Evolutionary conservation across 2,329 filamentous ascomycete genomes (phyloP), one percentile per base, ranked within the genome.

Genomic region (Scopulariopsis brevicaulis): DNA sequence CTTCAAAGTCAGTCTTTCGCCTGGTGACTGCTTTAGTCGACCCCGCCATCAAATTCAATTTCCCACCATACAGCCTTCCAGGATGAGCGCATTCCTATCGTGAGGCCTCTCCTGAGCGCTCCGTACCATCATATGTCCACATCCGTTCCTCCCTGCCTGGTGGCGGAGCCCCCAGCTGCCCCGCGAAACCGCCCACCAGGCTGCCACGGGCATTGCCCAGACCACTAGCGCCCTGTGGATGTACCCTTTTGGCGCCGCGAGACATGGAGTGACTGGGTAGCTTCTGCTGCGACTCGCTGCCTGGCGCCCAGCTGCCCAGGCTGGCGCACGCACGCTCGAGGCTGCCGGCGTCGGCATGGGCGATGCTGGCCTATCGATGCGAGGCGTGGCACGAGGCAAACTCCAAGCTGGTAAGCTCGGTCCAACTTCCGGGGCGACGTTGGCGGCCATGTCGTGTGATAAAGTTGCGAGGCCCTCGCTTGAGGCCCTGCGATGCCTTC

Each of bases 361-460:
- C 40, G 40, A 46, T 37, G 22, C 15, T 51, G 18, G 43, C 55
- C 55, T 56, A 56, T 56, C 55, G 55, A 50, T 56, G 40, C 43
- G 15, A 56, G 55, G 55, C 43, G 55, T 56, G 55, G n/a, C 55
- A 56, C 25, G n/a, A 32, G 55, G 55, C 43, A 32, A 34, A 50
- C 24, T 48, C 24, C 37, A 34, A 8, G 11, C 25, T 43, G 6
- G n/a, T 46, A 46, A 48, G 10, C 11, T 55, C n/a, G 54, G 35
- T 37, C 24, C 25, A 37, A n/a, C n/a, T 24, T 22, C 4, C 6
- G 22, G 8, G 4, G 46, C 22, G 46, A 14, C 3, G 37, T 14
- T 4, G 37, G 37, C 4, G 18, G 37, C 3, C 12, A 40, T 40
- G 46, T 24, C n/a, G 46, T 24, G 18, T 50, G 22, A 50, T 50